phyloP scores from a whole-genome alignment of 352 stramenopile genomes.

The Pseudoperonospora humuli region DNA sequence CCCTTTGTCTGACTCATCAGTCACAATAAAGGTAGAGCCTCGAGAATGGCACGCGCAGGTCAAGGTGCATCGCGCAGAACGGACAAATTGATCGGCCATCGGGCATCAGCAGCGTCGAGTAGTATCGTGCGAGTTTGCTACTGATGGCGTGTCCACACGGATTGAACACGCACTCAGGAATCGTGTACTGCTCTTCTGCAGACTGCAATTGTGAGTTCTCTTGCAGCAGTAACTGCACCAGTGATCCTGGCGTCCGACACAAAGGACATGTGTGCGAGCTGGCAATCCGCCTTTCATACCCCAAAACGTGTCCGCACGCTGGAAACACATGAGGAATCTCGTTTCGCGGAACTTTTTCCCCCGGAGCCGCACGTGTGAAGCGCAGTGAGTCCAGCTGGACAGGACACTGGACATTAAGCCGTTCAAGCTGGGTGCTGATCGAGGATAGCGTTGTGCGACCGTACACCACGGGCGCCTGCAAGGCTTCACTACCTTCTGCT shows the following conservation, averaged over 20 bases:
- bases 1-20: neutral
- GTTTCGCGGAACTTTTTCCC: slow-evolving; percentile 41
- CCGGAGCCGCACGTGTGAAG: slow-evolving; percentile 32
- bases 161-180: slow-evolving; percentile 78
- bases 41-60: slow-evolving; percentile 53
- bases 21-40: slow-evolving; percentile 75
- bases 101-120: slow-evolving; percentile 54
- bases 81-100: slow-evolving; percentile 73
- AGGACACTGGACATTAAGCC: slow-evolving; percentile 66
- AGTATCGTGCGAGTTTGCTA: slow-evolving; percentile 49
- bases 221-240: slow-evolving; percentile 67
- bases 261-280: slow-evolving; percentile 50
- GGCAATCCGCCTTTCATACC: slow-evolving; percentile 64
- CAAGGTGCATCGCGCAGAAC: slow-evolving; percentile 69
- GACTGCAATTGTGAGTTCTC: slow-evolving; percentile 69
- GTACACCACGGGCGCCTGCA: slow-evolving; percentile 28
- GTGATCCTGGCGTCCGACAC: slow-evolving; percentile 48
- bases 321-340: slow-evolving; percentile 71
- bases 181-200: slow-evolving; percentile 40
- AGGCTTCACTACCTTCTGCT: slow-evolving; percentile 15
- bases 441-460: slow-evolving; percentile 32
- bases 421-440: slow-evolving; percentile 54
- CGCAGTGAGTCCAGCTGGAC: slow-evolving; percentile 64
- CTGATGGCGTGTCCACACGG: slow-evolving; percentile 77
- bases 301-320: slow-evolving; percentile 74